These are phyloP conservation scores for Aspergillus jensenii DNA, from an alignment of 2,329 filamentous ascomycete species.

Conservation along the genomic window DNA sequence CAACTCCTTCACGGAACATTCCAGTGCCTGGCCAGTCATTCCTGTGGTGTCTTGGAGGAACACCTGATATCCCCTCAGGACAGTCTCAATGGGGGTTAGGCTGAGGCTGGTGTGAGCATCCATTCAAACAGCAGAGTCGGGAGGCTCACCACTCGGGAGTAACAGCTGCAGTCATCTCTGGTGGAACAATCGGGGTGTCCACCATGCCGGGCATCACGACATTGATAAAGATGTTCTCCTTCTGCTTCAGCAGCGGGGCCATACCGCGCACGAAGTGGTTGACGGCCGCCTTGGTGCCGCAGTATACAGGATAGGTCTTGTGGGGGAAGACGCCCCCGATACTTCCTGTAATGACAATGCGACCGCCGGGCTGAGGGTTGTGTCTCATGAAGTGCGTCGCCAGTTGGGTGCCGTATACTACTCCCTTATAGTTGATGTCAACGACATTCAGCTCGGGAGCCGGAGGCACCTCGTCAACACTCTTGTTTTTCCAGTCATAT, in stretches of 20 bases:
- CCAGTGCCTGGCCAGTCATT: constrained; percentile 46
- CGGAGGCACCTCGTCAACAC: constrained; percentile 38
- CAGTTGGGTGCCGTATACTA: constrained; percentile 51
- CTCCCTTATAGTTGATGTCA: constrained; percentile 53
- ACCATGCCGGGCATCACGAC: constrained; percentile 51
- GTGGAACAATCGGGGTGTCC: constrained; percentile 47
- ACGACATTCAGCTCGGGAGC: constrained; percentile 48
- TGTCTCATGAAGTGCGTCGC: constrained; percentile 57
- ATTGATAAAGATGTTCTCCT: constrained; percentile 52
- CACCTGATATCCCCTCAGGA: constrained; percentile 47
- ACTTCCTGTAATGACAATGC: constrained; percentile 47
- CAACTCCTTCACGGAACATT: constrained; percentile 46
- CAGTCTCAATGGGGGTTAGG: constrained; percentile 45
- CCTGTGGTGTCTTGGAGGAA: constrained; percentile 47
- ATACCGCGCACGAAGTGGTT: constrained; percentile 42
- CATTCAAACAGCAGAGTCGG: too few relatives aligned
- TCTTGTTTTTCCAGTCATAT: constrained; percentile 32
- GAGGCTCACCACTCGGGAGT: constrained; percentile 29
- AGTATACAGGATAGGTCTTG: constrained; percentile 49
- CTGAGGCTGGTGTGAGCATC: constrained; percentile 10
- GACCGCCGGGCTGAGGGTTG: constrained; percentile 45
- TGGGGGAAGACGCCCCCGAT: constrained; percentile 48
- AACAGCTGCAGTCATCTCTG: constrained; percentile 45
- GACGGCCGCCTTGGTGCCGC: constrained; percentile 52
- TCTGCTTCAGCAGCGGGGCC: constrained; percentile 42